These are phyloP conservation scores for Nidularia sp. DNA, from an alignment of 768 basidiomycete genomes.

Conservation along the genomic window DNA sequence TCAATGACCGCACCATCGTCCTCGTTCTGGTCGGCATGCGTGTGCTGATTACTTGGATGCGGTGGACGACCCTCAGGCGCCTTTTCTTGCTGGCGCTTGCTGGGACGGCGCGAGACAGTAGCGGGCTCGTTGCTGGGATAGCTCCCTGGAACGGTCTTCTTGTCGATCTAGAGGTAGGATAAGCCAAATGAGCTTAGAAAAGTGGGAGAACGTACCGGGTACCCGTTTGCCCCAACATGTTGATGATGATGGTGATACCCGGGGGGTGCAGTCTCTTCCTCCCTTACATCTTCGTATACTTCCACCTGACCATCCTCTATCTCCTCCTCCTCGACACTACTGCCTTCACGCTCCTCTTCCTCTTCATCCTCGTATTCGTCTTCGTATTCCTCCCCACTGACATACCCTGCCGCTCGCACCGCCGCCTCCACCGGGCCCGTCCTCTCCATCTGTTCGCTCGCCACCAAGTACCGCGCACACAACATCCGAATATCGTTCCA, in stretches of 20 bases:
- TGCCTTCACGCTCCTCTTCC: slow-evolving; percentile 28
- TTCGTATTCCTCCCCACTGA: slow-evolving; percentile 69
- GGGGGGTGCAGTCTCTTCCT: slow-evolving; percentile 53
- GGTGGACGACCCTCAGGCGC: slow-evolving; percentile 5
- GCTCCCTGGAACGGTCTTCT: slow-evolving; percentile 6
- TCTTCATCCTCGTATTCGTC: slow-evolving; percentile 70
- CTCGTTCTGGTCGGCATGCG: not conserved
- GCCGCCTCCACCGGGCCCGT: slow-evolving; percentile 91
- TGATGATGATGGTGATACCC: slow-evolving; percentile 50
- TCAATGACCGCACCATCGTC: slow-evolving; percentile 5
- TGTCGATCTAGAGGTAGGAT: slow-evolving; percentile 9
- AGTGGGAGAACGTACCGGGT: slow-evolving; percentile 43
- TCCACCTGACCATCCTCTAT: slow-evolving; percentile 32
- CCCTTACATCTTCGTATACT: slow-evolving; percentile 31
- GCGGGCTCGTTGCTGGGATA: not conserved
- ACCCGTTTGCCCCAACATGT: slow-evolving; percentile 38
- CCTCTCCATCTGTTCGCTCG: slow-evolving; percentile 89
- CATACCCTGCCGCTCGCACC: slow-evolving; percentile 84
- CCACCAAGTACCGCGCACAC: slow-evolving; percentile 90
- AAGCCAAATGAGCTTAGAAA: not conserved
- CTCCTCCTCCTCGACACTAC: slow-evolving; percentile 34
- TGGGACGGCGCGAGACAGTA: not conserved
- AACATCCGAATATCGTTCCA: slow-evolving; percentile 98
- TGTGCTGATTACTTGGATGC: not conserved
- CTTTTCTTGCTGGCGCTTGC: slow-evolving; percentile 5